phyloP scores from a whole-genome alignment of 495 filamentous ascomycete species.

The Filosporella fistucella region DNA sequence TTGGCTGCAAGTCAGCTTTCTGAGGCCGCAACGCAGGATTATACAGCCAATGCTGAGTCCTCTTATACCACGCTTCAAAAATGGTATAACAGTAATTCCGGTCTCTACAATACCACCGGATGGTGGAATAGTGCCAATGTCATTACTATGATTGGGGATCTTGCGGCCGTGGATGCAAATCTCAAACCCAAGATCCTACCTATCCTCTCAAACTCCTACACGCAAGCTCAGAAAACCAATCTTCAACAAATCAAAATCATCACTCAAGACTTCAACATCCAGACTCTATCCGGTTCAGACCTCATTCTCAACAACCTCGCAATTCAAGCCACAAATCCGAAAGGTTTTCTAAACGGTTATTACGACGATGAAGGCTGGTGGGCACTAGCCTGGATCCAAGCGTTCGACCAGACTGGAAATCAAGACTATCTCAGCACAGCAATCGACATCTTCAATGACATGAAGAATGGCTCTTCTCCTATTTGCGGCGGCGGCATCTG shows the following conservation, averaged over 20 bases:
- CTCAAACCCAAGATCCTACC: background rate
- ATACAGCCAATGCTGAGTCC: conserved; percentile 28
- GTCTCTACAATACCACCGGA: conserved; percentile 60
- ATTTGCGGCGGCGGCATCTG: conserved; percentile 58
- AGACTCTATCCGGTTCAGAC: background rate
- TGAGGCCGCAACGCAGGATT: conserved; percentile 2
- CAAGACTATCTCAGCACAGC: conserved; percentile 50
- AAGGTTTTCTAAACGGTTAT: conserved; percentile 56
- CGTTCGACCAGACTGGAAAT: conserved; percentile 57
- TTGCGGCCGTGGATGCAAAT: conserved; percentile 43
- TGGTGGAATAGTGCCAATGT: conserved; percentile 80
- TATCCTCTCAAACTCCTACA: conserved; percentile 32
- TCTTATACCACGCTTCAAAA: conserved; percentile 48
- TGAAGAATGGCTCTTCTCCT: conserved; percentile 46
- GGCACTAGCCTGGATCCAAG: conserved; percentile 62
- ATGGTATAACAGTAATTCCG: conserved; percentile 59
- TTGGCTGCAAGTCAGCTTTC: background rate
- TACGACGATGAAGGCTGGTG: conserved; percentile 76
- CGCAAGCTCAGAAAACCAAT: conserved; percentile 29
- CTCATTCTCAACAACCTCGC: too few relatives aligned
- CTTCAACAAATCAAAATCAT: conserved; percentile 21
- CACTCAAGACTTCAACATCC: conserved; percentile 10
- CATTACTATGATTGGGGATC: conserved; percentile 58
- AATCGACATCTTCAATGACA: conserved; percentile 54
- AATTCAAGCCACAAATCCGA: conserved; percentile 8